These are phyloP conservation scores for Penicillium taxi DNA, from an alignment of 495 filamentous ascomycete species.

Conservation along the genomic window DNA sequence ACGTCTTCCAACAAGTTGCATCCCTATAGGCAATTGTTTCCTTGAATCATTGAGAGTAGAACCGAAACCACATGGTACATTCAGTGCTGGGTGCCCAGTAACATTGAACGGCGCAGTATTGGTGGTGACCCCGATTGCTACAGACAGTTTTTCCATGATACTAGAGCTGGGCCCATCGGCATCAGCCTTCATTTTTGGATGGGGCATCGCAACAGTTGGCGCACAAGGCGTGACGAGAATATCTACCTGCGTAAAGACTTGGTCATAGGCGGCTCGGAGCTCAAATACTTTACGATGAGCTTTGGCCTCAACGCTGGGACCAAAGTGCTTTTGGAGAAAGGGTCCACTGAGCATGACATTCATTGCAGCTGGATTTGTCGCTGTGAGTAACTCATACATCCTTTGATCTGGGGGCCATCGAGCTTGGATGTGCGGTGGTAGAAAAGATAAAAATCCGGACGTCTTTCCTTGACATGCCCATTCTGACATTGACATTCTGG, in stretches of 20 bases:
- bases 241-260: slow-evolving; percentile 33
- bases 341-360: slow-evolving; percentile 26
- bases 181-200: slow-evolving; percentile 12
- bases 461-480: slow-evolving; percentile 24
- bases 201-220: slow-evolving; percentile 32
- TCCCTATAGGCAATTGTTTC: slow-evolving; percentile 44
- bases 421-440: slow-evolving; percentile 14
- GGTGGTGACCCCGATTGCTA: slow-evolving; percentile 32
- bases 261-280: slow-evolving; percentile 39
- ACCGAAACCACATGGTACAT: slow-evolving; percentile 44
- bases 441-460: slow-evolving; percentile 20
- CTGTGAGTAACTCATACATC: slow-evolving; percentile 26
- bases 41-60: slow-evolving; percentile 21
- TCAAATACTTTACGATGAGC: slow-evolving; percentile 34
- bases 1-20: slow-evolving; percentile 49
- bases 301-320: slow-evolving; percentile 28
- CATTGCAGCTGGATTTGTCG: slow-evolving; percentile 24
- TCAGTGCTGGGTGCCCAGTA: slow-evolving; percentile 49
- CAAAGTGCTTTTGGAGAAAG: slow-evolving; percentile 17
- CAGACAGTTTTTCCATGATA: slow-evolving; percentile 26
- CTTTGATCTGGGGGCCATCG: slow-evolving; percentile 22
- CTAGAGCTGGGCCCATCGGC: slow-evolving; percentile 2
- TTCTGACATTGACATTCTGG: slow-evolving; percentile 26
- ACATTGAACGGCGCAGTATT: slow-evolving; percentile 50
- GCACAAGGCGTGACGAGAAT: slow-evolving; percentile 40